Conservation (phyloP, 2,329 filamentous ascomycete species). For the Didymella exigua region DNA sequence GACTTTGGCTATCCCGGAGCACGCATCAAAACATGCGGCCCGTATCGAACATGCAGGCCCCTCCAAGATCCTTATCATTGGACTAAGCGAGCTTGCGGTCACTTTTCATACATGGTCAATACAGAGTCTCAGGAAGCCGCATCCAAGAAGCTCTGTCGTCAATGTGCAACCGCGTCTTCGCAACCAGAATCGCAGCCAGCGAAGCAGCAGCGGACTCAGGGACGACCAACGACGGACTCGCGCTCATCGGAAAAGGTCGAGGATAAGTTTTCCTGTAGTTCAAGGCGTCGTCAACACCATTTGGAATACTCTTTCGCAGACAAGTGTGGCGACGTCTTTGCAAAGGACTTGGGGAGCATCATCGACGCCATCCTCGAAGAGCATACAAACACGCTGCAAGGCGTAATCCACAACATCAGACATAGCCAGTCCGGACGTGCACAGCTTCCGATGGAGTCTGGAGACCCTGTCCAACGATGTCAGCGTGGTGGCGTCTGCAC, state of each 20-base stretch:
- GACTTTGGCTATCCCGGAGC: slow-evolving; percentile 46
- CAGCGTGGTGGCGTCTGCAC: slow-evolving; percentile 9
- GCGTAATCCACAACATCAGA: slow-evolving; percentile 49
- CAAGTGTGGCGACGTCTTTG: slow-evolving; percentile 35
- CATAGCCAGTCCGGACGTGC: slow-evolving; percentile 25
- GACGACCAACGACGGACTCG: slow-evolving; percentile 21
- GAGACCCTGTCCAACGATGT: slow-evolving; percentile 26
- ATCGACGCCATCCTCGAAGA: slow-evolving; percentile 52
- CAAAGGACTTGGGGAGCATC: slow-evolving; percentile 45
- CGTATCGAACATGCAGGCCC: slow-evolving; percentile 18
- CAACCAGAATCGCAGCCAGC: background rate
- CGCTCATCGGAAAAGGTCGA: slow-evolving; percentile 10
- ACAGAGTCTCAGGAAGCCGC: slow-evolving; percentile 25
- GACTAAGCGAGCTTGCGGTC: slow-evolving; percentile 38
- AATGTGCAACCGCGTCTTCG: slow-evolving; percentile 28
- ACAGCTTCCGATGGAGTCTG: slow-evolving; percentile 25
- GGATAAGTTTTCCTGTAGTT: background rate
- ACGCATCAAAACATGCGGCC: slow-evolving; percentile 29
- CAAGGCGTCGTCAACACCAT: slow-evolving; percentile 18
- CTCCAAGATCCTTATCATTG: slow-evolving; percentile 32
- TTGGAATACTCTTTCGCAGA: slow-evolving; percentile 24
- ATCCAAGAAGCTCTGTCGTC: slow-evolving; percentile 22
- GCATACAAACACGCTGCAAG: slow-evolving; percentile 46
- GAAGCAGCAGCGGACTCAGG: slow-evolving; percentile 11
- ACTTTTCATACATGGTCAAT: slow-evolving; percentile 28